Evolutionary conservation across 2,329 filamentous ascomycete species (phyloP).

Genomic region (Zasmidium angulare): DNA sequence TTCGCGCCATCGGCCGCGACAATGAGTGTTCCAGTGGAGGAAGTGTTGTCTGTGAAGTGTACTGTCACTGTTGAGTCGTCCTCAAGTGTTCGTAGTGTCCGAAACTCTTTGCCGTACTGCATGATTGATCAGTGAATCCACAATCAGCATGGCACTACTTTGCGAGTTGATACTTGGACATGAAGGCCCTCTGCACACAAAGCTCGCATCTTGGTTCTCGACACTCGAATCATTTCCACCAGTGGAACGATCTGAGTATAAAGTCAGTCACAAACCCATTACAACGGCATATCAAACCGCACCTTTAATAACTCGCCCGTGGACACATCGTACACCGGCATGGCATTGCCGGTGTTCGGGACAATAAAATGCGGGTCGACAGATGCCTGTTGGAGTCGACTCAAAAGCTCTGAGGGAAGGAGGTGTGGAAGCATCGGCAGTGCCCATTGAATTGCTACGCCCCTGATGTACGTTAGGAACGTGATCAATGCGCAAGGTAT

Average conservation of each 20-base stretch:
- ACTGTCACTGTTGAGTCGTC: background rate
- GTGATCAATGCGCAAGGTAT: background rate
- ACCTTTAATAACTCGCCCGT: constrained; percentile 9
- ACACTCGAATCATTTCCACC: constrained; percentile 15
- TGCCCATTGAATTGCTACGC: constrained; percentile 21
- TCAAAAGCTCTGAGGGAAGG: constrained; percentile 17
- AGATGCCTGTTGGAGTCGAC: constrained; percentile 14
- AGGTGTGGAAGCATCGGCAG: constrained; percentile 12
- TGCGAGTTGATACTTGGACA: background rate
- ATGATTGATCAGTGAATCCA: background rate
- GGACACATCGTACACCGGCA: constrained; percentile 15
- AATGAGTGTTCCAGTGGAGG: constrained; percentile 8
- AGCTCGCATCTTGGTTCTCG: constrained; percentile 11
- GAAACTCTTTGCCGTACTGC: constrained; percentile 8
- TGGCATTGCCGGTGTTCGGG: constrained; percentile 5
- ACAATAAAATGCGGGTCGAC: constrained; percentile 20
- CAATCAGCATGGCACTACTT: background rate
- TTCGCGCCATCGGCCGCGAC: constrained; percentile 21
- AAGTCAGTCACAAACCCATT: background rate
- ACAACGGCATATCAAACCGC: background rate
- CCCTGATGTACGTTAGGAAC: constrained; percentile 2
- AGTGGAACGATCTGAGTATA: constrained; percentile 5
- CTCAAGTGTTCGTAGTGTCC: background rate
- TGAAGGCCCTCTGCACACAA: constrained; percentile 9
- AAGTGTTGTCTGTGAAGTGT: constrained; percentile 11